Base-by-base conservation (phyloP, 2,329 filamentous ascomycete species). In the Chaetothyriales sp. region DNA sequence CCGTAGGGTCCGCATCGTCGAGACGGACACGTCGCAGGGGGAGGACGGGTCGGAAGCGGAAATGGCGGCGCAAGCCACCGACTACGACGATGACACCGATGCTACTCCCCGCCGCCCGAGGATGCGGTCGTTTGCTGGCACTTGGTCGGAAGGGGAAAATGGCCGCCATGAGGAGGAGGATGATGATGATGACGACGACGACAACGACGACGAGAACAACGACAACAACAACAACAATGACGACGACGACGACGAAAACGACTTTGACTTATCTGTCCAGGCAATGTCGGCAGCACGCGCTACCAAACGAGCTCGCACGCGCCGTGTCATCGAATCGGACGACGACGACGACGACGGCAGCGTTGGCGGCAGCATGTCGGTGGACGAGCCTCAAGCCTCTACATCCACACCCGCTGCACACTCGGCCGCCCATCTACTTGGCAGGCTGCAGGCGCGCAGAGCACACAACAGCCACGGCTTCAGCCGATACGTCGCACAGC, bases 111-210 rank as follows among this genome's bases (percentile, higher is more conserved):
- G 33, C 15, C 9, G 9, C 33, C 15, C 15, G 33, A 15, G 10
- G 10, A 15, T 40, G 15, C 33, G 4, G 33, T 15, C 33, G 33
- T 40, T 19, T 44, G 7, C n/a, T 20, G 37, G 7, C 18, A 22
- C 48, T 28, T 40, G n/a, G 18, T 22, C 5, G 28, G 25, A 49
- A 29, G 40, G 45, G 18, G 18, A 15, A 18, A 43, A 43, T n/a
- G 37, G 9, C 18, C n/a, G 25, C 18, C 25, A 44, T 8, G 44
- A 48, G 25, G 33, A 46, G 13, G 45, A 25, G n/a, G 46, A 43
- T 22, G 49, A 46, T 44, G 45, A 47, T 46, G 45, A n/a, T 18
- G 43, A 46, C 19, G 44, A 55, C 15, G 43, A 48, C 10, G 49
- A 53, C 25, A 46, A 40, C 45, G 49, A 46, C 25, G 47, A 33